Percentiles rank a stretch among this genome's conserved stretches.
Conservation (phyloP, 2,329 filamentous ascomycete genomes). For the Aspergillus versicolor region DNA sequence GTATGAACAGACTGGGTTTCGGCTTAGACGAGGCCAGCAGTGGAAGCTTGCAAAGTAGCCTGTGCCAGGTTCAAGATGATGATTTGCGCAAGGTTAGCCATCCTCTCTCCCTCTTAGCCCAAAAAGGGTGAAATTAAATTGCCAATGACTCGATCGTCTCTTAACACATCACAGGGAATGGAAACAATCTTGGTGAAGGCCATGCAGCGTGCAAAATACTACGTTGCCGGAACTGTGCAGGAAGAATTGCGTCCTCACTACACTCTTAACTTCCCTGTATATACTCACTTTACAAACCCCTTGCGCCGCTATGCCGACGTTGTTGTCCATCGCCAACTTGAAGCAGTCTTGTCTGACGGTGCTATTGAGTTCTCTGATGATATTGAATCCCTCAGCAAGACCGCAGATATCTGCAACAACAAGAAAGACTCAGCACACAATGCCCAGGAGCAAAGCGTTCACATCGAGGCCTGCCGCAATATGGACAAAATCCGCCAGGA, state of each 20-base stretch:
- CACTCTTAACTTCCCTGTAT: slow-evolving; percentile 85
- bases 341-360: slow-evolving; percentile 78
- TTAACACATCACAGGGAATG: slow-evolving; percentile 63
- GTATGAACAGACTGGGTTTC: slow-evolving; percentile 88
- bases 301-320: slow-evolving; percentile 94
- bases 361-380: slow-evolving; percentile 86
- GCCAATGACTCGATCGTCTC: not conserved
- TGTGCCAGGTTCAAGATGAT: slow-evolving; percentile 87
- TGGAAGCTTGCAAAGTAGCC: slow-evolving; percentile 85
- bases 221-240: slow-evolving; percentile 73
- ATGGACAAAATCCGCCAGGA: slow-evolving; percentile 93
- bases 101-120: not conserved
- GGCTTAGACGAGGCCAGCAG: slow-evolving; percentile 88
- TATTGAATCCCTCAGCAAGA: slow-evolving; percentile 83
- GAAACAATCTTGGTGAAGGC: slow-evolving; percentile 93
- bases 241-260: slow-evolving; percentile 84
- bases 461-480: slow-evolving; percentile 93
- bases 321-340: slow-evolving; percentile 90
- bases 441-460: slow-evolving; percentile 96
- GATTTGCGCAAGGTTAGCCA: slow-evolving; percentile 72
- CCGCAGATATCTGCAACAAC: slow-evolving; percentile 91
- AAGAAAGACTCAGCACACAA: slow-evolving; percentile 99
- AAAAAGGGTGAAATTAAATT: not conserved
- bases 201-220: slow-evolving; percentile 96
- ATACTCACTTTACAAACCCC: slow-evolving; percentile 96